These are phyloP conservation scores for Puccinia novopanici DNA, from an alignment of 1,284 basidiomycete genomes.

Conservation along the genomic window DNA sequence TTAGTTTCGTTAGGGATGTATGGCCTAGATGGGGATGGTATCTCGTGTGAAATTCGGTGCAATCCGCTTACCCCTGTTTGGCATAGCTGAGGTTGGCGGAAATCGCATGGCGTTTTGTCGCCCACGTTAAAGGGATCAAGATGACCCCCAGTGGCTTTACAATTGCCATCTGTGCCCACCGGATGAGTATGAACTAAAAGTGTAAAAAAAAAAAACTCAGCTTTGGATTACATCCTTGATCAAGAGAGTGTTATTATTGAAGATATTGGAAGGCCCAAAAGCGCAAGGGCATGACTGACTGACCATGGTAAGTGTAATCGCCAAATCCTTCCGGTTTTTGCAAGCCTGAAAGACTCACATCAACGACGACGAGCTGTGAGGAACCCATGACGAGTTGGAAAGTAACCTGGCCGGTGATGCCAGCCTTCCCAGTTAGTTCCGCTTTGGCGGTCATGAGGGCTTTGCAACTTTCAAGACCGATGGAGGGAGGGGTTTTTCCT, in stretches of 20 bases:
- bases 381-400: conserved; percentile 10
- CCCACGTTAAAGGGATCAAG: too few relatives aligned
- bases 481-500: background rate
- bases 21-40: too few relatives aligned
- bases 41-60: too few relatives aligned
- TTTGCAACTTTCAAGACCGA: background rate
- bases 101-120: too few relatives aligned
- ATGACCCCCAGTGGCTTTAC: too few relatives aligned
- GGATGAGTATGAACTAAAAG: too few relatives aligned
- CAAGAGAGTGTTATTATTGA: background rate
- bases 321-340: background rate
- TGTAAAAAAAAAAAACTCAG: background rate
- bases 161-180: too few relatives aligned
- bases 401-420: background rate
- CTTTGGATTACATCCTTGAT: background rate
- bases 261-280: background rate
- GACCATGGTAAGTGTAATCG: conserved; percentile 17
- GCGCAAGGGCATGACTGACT: background rate
- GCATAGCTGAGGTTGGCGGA: too few relatives aligned
- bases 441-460: conserved; percentile 1
- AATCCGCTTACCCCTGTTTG: too few relatives aligned
- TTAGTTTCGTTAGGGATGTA: too few relatives aligned
- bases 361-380: conserved; percentile 4
- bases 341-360: conserved; percentile 16
- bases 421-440: background rate